phyloP scores from a whole-genome alignment of 257 asterid genomes.

The Solanum piurae region DNA sequence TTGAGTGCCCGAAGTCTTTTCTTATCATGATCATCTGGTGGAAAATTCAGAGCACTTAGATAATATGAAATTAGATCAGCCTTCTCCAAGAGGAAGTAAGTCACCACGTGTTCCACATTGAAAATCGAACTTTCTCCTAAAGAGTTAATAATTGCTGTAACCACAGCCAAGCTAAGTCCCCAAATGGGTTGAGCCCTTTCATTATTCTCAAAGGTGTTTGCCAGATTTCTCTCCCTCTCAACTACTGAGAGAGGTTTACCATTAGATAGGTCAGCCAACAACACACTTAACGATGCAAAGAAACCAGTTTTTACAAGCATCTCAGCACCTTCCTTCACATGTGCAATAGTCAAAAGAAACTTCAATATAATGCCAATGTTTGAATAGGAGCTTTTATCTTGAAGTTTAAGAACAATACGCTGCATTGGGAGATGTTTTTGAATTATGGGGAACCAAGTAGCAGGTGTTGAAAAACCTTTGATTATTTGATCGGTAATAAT shows the following conservation, averaged over 20 bases:
- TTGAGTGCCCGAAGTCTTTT: constrained; percentile 71
- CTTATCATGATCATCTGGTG: constrained; percentile 54
- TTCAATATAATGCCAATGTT: constrained; percentile 38
- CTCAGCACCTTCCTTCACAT: constrained; percentile 68
- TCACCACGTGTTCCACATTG: constrained; percentile 64
- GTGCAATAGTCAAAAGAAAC: constrained; percentile 76
- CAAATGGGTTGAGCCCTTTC: constrained; percentile 55
- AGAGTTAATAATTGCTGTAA: constrained; percentile 73
- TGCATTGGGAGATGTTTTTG: constrained; percentile 63
- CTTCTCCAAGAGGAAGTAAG: constrained; percentile 67
- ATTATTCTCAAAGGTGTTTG: constrained; percentile 22
- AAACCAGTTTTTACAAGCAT: constrained; percentile 74
- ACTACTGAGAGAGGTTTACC: constrained; percentile 31
- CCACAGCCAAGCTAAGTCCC: constrained; percentile 90
- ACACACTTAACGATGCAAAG: constrained; percentile 43
- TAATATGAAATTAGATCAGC: constrained; percentile 51
- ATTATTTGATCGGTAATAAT: constrained; percentile 52
- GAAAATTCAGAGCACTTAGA: constrained; percentile 78
- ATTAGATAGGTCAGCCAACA: constrained; percentile 43
- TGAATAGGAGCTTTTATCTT: constrained; percentile 26
- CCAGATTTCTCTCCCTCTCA: constrained; percentile 33
- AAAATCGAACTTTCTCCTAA: constrained; percentile 44
- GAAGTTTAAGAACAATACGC: constrained; percentile 56
- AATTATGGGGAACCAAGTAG: constrained; percentile 72
- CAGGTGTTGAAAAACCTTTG: constrained; percentile 52